These are phyloP conservation scores for Cryptococcus depauperatus DNA, from an alignment of 1,284 basidiomycete genomes.

Conservation along the genomic window DNA sequence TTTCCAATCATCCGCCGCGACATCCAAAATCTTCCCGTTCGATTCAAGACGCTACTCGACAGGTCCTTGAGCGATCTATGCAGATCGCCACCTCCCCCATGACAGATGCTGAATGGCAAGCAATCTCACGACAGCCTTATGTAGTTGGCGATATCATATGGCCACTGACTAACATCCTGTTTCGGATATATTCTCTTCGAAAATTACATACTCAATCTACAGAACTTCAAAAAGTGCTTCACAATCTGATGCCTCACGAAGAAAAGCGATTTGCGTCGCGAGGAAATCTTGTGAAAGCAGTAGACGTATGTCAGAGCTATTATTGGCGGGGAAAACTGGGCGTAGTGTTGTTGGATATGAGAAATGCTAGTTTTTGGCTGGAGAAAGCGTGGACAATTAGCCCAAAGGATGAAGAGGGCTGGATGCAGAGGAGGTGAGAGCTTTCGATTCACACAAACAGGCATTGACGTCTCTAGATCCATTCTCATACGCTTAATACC, in stretches of 20 bases:
- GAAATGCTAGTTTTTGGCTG: slow-evolving; percentile 28
- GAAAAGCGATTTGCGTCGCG: slow-evolving; percentile 25
- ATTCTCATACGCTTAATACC: slow-evolving; percentile 46
- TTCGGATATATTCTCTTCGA: slow-evolving; percentile 35
- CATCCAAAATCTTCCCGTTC: slow-evolving; percentile 25
- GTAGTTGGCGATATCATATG: slow-evolving; percentile 32
- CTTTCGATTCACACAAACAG: not conserved
- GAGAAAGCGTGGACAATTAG: slow-evolving; percentile 31
- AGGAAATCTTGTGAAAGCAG: slow-evolving; percentile 11
- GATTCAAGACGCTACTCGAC: slow-evolving; percentile 34
- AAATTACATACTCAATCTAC: slow-evolving; percentile 37
- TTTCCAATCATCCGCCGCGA: slow-evolving; percentile 24
- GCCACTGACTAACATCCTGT: slow-evolving; percentile 33
- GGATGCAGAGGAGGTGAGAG: slow-evolving; percentile 31
- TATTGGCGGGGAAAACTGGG: slow-evolving; percentile 40
- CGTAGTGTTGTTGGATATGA: slow-evolving; percentile 33
- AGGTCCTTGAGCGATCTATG: slow-evolving; percentile 31
- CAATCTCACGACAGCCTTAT: slow-evolving; percentile 1
- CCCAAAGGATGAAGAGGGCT: slow-evolving; percentile 18
- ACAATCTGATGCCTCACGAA: slow-evolving; percentile 25
- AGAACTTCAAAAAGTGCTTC: slow-evolving; percentile 25
- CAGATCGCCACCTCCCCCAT: slow-evolving; percentile 24
- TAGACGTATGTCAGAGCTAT: slow-evolving; percentile 33
- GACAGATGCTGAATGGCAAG: slow-evolving; percentile 18
- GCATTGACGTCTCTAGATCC: slow-evolving; percentile 31